Conservation (phyloP, 176 grass and related monocot species). For the Phoenix dactylifera region DNA sequence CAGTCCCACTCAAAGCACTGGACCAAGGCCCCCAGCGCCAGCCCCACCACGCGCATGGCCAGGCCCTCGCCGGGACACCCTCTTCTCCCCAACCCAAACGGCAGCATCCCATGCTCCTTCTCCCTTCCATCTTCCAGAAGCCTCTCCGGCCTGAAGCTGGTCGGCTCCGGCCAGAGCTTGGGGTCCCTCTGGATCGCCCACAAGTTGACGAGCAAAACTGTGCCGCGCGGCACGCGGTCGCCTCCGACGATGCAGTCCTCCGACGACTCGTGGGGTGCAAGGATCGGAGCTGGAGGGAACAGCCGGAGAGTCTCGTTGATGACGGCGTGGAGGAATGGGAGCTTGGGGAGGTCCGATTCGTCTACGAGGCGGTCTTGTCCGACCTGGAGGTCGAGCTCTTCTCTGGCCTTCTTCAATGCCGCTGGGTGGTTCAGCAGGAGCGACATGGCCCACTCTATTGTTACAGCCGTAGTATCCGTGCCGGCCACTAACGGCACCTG, state of each 20-base stretch:
- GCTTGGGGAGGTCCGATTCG: constrained; percentile 30
- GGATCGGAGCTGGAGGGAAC: constrained; percentile 42
- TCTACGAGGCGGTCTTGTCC: constrained; percentile 26
- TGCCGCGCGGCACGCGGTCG: constrained; percentile 37
- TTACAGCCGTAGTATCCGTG: constrained; percentile 50
- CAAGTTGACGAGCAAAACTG: constrained; percentile 52
- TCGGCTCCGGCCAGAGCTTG: constrained; percentile 22
- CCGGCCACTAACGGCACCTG: constrained; percentile 39
- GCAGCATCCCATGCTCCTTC: constrained; percentile 23
- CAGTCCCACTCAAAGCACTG: constrained; percentile 72
- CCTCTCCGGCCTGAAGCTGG: constrained; percentile 46
- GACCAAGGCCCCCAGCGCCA: constrained; percentile 37
- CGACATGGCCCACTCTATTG: constrained; percentile 55
- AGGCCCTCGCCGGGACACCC: constrained; percentile 54
- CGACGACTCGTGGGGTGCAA: constrained; percentile 38
- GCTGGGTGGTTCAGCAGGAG: constrained; percentile 53
- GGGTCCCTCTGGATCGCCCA: constrained; percentile 61
- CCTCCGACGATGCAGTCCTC: constrained; percentile 46
- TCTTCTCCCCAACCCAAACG: constrained; percentile 63
- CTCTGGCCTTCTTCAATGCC: constrained; percentile 27
- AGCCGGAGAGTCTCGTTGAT: too few species aligned
- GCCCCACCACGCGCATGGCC: constrained; percentile 26
- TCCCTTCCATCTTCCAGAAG: constrained; percentile 21
- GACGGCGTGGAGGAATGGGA: constrained; percentile 47
- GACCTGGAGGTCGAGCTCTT: constrained; percentile 34